Base-by-base conservation (phyloP, 768 basidiomycete genomes). In the Austroboletus eburneus region DNA sequence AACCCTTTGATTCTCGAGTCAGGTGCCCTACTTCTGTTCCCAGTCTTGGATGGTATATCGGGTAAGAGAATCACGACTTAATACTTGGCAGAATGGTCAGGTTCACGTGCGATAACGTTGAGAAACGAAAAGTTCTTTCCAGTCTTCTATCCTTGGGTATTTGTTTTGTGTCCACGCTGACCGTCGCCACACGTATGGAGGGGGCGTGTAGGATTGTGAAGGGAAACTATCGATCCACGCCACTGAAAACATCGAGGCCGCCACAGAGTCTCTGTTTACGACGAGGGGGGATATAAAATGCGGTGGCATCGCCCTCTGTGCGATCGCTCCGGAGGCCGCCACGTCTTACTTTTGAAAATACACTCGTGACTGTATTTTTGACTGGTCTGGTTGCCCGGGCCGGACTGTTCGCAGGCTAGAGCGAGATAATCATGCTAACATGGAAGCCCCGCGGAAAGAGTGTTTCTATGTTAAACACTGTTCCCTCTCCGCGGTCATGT, bases 171-270 rank as follows among this genome's bases (percentile, higher is more conserved):
- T 45, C 27, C 52, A 51, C 24, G 39, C 46, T 42, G 32, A 32
- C 34, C 27, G 36, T 39, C 17, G 33, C 39, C 42, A 51, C 39
- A 45, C 30, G 30, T 38, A 42, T 20, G 54, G 14, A 53, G 34
- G 44, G 33, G 51, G 50, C 50, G 39, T 60, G 55, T 49, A 39
- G 34, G 45, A 46, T 42, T 57, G 45, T 5, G 39, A n/a, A 38
- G 45, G 36, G 43, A n/a, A 38, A 10, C 29, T 29, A 42, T 45
- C 29, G 40, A 52, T 46, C 33, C 18, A 42, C n/a, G 40, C 39
- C 51, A 33, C 33, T 9, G 16, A 18, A 37, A 10, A 21, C 47
- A 34, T 50, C 43, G 39, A 45, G 52, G 43, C 35, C 13, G 12
- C 39, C 39, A 35, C 39, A 29, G 9, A 23, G 34, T n/a, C 30